Percentiles rank a stretch among this genome's conserved stretches.
Evolutionary conservation across 2,329 filamentous ascomycete species (phyloP).

Genomic region (Tolypocladium tundrense): DNA sequence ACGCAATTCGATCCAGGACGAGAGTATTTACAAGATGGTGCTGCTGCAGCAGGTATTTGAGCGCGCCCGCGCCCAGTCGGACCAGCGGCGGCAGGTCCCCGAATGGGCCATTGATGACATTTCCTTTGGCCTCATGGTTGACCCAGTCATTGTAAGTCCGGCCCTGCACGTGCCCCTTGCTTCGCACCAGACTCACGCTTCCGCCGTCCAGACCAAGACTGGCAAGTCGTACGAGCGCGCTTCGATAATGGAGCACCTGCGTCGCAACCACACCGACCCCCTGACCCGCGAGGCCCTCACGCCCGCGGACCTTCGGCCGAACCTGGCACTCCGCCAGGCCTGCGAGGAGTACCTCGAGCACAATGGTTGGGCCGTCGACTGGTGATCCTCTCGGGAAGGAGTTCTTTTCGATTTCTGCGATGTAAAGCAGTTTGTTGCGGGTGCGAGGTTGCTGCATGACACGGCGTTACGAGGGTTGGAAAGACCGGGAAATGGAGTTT

Average conservation of each 20-base stretch:
- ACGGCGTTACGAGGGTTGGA: neutral
- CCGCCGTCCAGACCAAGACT: constrained; percentile 53
- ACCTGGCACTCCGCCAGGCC: constrained; percentile 69
- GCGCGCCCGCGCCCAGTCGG: constrained; percentile 30
- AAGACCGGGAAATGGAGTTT: neutral
- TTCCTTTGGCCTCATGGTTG: constrained; percentile 62
- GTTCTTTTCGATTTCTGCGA: neutral
- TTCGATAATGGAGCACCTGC: constrained; percentile 77
- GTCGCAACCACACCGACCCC: constrained; percentile 65
- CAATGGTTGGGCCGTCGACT: constrained; percentile 91
- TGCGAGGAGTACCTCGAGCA: constrained; percentile 76
- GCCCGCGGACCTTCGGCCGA: constrained; percentile 64
- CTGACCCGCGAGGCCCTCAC: constrained; percentile 68
- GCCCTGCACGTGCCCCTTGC: neutral
- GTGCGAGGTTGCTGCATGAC: neutral
- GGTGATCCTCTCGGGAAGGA: constrained; percentile 35
- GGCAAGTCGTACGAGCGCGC: constrained; percentile 86
- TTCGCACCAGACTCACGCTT: neutral
- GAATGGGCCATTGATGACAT: constrained; percentile 73
- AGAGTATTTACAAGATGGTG: constrained; percentile 35
- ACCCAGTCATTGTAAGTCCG: constrained; percentile 48
- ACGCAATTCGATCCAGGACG: constrained; percentile 33
- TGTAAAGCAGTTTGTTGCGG: too few species aligned
- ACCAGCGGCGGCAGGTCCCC: constrained; percentile 50
- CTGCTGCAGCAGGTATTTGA: constrained; percentile 41